A percentile compares a stretch with the other conserved stretches of the same genome.
Conservation (phyloP, 2,329 filamentous ascomycete genomes). For the Alternaria solani region DNA sequence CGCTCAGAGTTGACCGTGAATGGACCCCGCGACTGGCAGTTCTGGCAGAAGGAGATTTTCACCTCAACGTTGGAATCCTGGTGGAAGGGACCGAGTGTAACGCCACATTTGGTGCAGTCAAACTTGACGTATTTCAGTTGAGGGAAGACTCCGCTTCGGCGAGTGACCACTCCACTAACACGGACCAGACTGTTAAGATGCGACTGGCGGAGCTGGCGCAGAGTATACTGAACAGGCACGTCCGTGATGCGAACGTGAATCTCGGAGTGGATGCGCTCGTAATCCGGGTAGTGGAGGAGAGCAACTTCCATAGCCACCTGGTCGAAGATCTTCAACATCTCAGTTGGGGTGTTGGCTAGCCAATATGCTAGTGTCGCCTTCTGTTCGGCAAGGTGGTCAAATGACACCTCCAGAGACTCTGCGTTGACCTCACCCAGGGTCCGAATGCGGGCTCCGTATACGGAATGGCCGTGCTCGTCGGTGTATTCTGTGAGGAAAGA, state of each 20-base stretch:
- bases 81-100: conserved; percentile 93
- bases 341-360: conserved; percentile 91
- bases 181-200: conserved; percentile 96
- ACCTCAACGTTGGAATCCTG: conserved; percentile 97
- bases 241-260: conserved; percentile 98
- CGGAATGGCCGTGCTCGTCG: conserved; percentile 85
- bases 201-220: conserved; percentile 91
- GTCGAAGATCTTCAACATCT: conserved; percentile 95
- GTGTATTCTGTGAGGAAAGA: conserved; percentile 96
- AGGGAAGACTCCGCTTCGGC: conserved; percentile 93
- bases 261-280: conserved; percentile 95
- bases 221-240: conserved; percentile 90
- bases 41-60: conserved; percentile 95
- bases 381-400: conserved; percentile 86
- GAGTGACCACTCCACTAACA: conserved; percentile 93
- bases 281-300: conserved; percentile 94
- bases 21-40: conserved; percentile 92
- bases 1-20: conserved; percentile 97
- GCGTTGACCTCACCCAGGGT: conserved; percentile 98
- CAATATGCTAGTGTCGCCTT: conserved; percentile 97
- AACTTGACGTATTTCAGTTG: conserved; percentile 99
- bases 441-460: conserved; percentile 92
- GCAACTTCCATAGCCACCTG: conserved; percentile 97
- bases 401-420: conserved; percentile 95
- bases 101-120: conserved; percentile 91